Evolutionary conservation across 2,329 filamentous ascomycete genomes (phyloP), one percentile per base, ranked within the genome.

Genomic region (Leptographium lundbergii): DNA sequence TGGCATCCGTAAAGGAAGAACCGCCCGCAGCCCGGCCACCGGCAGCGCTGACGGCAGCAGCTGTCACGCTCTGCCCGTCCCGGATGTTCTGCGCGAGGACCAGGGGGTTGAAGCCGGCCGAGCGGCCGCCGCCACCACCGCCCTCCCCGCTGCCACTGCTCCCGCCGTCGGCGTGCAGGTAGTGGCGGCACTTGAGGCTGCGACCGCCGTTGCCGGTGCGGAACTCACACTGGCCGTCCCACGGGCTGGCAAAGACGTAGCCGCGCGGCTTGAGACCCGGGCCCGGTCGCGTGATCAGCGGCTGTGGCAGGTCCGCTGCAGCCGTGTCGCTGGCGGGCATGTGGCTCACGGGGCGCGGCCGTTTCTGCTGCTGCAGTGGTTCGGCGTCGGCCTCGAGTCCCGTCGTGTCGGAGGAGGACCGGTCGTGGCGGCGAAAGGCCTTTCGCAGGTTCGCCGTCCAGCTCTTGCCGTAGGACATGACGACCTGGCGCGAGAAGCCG

Each of bases 191-290:
- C 69, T 84, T 84, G 17, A 95, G 73, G 59, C 82, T 86, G 57
- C 87, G 85, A 2, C 92, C 91, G 51, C 82, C 86, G 59, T 84
- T 79, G 45, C 88, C 87, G 0, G 91, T 94, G 19, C 82, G 78
- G 71, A 97, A 97, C 61, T 91, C 88, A 72, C 92, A 97, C 50
- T 81, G 81, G 19, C 89, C 88, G 61, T 89, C 85, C 92, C 92
- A 97, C 0, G 91, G 91, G 50, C 88, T 94, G 24, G 77, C 74
- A 68, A 96, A 96, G 1, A 84, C 81, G 71, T 95, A 95, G 22
- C 85, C 87, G 36, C 79, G 78, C 0, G 84, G 77, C 58, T 75
- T 80, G 62, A 77, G 73, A 22, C 73, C 78, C 0, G 75, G 74
- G 0, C 74, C 74, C 0, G 77, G 75, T 1, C 73, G 69, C 1